Evolutionary conservation across 1,284 basidiomycete species (phyloP).

Genomic region (Fomitiporia mediterranea): DNA sequence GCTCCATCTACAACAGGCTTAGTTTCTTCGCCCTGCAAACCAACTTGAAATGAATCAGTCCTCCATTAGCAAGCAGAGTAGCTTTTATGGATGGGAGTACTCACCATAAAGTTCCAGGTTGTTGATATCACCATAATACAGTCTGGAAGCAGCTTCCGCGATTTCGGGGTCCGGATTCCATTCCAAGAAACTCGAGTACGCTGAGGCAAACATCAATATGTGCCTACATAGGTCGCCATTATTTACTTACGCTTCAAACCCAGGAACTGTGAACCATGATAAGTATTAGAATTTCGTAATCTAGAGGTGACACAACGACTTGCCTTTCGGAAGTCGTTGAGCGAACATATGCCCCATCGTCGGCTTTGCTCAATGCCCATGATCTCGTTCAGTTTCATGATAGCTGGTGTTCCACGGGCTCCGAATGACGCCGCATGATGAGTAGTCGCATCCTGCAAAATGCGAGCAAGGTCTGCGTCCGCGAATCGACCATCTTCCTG

Average conservation of each 20-base stretch:
- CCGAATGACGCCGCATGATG: constrained; percentile 74
- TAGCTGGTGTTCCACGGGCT: constrained; percentile 70
- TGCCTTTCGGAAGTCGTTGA: constrained; percentile 82
- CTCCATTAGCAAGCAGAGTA: not conserved
- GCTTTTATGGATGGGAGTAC: too few species aligned
- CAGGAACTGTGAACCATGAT: constrained; percentile 46
- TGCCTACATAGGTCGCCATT: too few species aligned
- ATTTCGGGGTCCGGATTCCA: constrained; percentile 80
- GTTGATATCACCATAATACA: constrained; percentile 69
- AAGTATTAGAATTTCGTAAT: not conserved
- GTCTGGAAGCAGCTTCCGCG: constrained; percentile 65
- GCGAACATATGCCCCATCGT: constrained; percentile 76
- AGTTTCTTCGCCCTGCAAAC: constrained; percentile 63
- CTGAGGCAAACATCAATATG: constrained; percentile 27
- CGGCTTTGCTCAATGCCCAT: constrained; percentile 79
- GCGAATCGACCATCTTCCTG: constrained; percentile 59
- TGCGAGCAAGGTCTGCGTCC: constrained; percentile 65
- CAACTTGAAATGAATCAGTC: constrained; percentile 33
- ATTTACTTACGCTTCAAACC: constrained; percentile 62
- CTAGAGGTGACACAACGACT: constrained; percentile 14
- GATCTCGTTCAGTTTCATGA: constrained; percentile 75
- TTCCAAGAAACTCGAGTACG: constrained; percentile 65
- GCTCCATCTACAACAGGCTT: constrained; percentile 76
- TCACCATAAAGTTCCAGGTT: constrained; percentile 75
- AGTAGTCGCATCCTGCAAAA: constrained; percentile 66